Conservation (phyloP, 2,329 filamentous ascomycete species). For the Chrysoporthe austroafricana region DNA sequence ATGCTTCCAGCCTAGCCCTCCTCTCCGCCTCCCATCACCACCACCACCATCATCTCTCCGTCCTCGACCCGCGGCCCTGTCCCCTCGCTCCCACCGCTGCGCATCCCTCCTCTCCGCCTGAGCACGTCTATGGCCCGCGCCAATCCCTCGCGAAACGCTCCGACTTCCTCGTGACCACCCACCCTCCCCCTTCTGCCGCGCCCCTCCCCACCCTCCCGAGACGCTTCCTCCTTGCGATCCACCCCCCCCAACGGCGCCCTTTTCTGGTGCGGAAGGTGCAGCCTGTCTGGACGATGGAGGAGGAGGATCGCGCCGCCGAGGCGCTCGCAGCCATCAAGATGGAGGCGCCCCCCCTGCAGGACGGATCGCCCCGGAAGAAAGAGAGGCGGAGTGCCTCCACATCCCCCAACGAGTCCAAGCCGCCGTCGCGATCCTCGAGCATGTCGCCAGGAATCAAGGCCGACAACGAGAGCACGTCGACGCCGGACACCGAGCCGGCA, state of each 20-base stretch:
- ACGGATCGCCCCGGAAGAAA: slow-evolving; percentile 45
- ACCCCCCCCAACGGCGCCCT: too few species aligned
- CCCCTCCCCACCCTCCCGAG: background rate
- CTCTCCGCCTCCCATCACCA: background rate
- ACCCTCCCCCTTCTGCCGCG: slow-evolving; percentile 7
- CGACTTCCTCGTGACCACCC: slow-evolving; percentile 14
- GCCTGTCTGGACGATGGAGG: slow-evolving; percentile 34
- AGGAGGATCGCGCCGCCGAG: slow-evolving; percentile 34
- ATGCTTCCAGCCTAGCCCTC: slow-evolving; percentile 19
- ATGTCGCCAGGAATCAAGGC: slow-evolving; percentile 52
- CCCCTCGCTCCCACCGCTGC: slow-evolving; percentile 2
- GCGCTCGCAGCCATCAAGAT: slow-evolving; percentile 42
- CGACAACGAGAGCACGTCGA: slow-evolving; percentile 52
- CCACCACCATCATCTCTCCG: slow-evolving; percentile 12
- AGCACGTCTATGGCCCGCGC: slow-evolving; percentile 26
- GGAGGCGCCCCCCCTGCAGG: slow-evolving; percentile 43
- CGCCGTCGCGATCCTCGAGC: slow-evolving; percentile 45
- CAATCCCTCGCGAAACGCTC: slow-evolving; percentile 6
- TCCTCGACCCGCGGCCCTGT: slow-evolving; percentile 6
- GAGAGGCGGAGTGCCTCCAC: slow-evolving; percentile 44
- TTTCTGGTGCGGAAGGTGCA: slow-evolving; percentile 9
- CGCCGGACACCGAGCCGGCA: slow-evolving; percentile 56
- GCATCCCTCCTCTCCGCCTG: slow-evolving; percentile 3
- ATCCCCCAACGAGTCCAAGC: slow-evolving; percentile 46
- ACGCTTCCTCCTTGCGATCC: background rate